Evolutionary conservation across 2,329 filamentous ascomycete species (phyloP).

Genomic region (Aureobasidium sp.): DNA sequence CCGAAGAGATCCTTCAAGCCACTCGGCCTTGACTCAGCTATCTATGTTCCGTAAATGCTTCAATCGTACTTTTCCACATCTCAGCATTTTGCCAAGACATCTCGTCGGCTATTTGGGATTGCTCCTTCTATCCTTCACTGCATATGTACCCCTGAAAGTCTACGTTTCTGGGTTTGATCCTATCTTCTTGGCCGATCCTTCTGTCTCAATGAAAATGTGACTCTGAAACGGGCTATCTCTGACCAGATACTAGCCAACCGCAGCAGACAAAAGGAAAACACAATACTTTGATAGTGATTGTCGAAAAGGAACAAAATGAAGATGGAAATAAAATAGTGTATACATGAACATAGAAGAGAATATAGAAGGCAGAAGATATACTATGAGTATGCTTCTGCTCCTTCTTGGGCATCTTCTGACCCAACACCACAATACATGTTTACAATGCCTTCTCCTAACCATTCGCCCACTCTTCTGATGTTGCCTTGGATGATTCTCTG

Average conservation of each 20-base stretch:
- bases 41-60: not conserved
- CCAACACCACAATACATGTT: not conserved
- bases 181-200: not conserved
- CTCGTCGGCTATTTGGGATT: not conserved
- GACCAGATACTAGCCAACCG: no score
- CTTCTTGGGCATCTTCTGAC: not conserved
- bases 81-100: not conserved
- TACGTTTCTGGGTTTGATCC: no score
- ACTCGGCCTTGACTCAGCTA: not conserved
- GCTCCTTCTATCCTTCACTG: not conserved
- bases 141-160: not conserved
- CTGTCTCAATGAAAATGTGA: not conserved
- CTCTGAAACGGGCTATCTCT: not conserved
- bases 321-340: not conserved
- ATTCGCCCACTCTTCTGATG: slow-evolving; percentile 1
- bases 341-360: not conserved
- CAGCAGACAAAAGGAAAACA: no score
- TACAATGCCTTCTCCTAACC: slow-evolving; percentile 1
- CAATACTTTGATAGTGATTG: no score
- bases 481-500: slow-evolving; percentile 8
- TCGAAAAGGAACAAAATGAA: not conserved
- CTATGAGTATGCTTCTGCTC: not conserved
- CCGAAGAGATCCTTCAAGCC: not conserved
- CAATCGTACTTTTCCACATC: not conserved
- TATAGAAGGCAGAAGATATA: not conserved